Percentiles rank a stretch among this genome's conserved stretches.
These are phyloP conservation scores for Fusarium sp. DNA, from an alignment of 2,329 filamentous ascomycete genomes.

Conservation along the genomic window DNA sequence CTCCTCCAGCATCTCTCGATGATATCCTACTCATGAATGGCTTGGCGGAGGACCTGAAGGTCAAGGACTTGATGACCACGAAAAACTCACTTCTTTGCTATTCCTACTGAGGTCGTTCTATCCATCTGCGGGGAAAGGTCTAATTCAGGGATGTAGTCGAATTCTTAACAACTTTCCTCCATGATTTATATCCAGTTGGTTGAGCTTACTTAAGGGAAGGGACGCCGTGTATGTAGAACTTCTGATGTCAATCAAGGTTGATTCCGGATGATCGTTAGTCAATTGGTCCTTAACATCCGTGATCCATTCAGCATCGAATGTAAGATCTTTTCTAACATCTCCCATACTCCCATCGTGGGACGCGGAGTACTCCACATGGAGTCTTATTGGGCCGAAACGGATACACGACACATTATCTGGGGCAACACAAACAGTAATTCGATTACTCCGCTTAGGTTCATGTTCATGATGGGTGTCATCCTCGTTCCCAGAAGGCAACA, in stretches of 20 bases:
- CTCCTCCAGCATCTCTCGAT: neutral
- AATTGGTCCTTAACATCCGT: neutral
- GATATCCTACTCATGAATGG: neutral
- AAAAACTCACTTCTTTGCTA: neutral
- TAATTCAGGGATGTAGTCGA: neutral
- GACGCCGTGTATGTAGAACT: neutral
- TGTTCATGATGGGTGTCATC: neutral
- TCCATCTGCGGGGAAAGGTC: neutral
- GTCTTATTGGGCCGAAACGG: neutral
- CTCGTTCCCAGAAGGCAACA: neutral
- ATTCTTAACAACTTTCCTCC: neutral
- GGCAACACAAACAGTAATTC: neutral
- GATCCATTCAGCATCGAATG: neutral
- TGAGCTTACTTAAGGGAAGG: neutral
- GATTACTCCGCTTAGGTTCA: no score
- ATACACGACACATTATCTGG: neutral
- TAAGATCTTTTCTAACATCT: neutral
- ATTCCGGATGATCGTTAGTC: neutral
- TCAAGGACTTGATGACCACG: neutral
- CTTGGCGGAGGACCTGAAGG: neutral
- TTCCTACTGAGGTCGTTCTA: neutral
- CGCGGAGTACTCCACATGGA: neutral
- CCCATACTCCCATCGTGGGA: no score
- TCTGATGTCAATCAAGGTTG: neutral
- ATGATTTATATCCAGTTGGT: neutral